phyloP scores from a whole-genome alignment of 768 basidiomycete species.

The Rhodocollybia butyracea region DNA sequence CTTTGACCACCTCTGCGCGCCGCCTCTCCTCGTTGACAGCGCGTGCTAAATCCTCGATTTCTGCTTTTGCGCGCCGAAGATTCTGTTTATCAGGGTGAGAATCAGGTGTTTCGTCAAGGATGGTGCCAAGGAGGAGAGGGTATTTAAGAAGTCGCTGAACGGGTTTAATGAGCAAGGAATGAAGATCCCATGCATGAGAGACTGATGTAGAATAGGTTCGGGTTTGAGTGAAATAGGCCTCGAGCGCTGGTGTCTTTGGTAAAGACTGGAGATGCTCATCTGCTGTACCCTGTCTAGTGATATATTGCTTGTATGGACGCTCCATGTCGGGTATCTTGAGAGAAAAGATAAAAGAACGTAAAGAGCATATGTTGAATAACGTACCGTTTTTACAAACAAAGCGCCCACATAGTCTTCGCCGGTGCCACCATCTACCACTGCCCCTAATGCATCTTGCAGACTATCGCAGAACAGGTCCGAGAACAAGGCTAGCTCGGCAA shows the following conservation, averaged over 20 bases:
- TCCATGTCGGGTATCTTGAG: conserved; percentile 66
- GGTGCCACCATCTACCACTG: conserved; percentile 54
- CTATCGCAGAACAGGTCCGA: conserved; percentile 63
- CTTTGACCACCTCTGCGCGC: conserved; percentile 75
- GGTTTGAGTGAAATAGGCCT: conserved; percentile 64
- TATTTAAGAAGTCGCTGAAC: conserved; percentile 97
- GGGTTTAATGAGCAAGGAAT: conserved; percentile 94
- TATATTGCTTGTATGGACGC: conserved; percentile 73
- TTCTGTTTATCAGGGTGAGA: conserved; percentile 63
- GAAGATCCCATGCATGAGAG: conserved; percentile 89
- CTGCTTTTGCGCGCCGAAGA: conserved; percentile 47
- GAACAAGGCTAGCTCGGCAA: conserved; percentile 70
- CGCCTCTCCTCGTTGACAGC: conserved; percentile 78
- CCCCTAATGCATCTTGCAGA: conserved; percentile 65
- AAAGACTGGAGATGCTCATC: conserved; percentile 57
- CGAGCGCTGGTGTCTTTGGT: conserved; percentile 54
- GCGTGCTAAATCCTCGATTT: conserved; percentile 70
- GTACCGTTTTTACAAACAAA: conserved; percentile 66
- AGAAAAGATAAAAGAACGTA: neutral
- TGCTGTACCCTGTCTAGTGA: conserved; percentile 75
- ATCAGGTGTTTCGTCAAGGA: conserved; percentile 72
- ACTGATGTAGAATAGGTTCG: conserved; percentile 63
- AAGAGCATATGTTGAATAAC: conserved; percentile 24
- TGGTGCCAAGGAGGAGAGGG: conserved; percentile 74
- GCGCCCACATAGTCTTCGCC: conserved; percentile 71